These are phyloP conservation scores for Tagetes erecta DNA, from an alignment of 129 eudicot genomes.

Conservation along the genomic window DNA sequence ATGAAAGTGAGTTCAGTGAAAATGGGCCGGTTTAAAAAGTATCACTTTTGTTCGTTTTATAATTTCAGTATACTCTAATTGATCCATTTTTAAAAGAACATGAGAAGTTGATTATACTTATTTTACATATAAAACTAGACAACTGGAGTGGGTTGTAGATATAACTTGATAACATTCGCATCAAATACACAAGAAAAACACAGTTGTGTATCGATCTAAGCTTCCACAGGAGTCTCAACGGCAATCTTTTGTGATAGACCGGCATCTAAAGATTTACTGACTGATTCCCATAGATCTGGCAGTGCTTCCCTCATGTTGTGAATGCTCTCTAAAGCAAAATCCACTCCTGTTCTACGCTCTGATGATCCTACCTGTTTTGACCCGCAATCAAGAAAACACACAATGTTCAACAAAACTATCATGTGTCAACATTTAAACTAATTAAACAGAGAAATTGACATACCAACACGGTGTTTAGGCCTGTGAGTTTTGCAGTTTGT, in stretches of 20 bases:
- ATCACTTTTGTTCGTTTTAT: too few species aligned
- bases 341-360: slow-evolving; percentile 49
- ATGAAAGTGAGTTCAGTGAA: too few species aligned
- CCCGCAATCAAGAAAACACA: background rate
- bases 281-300: slow-evolving; percentile 73
- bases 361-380: slow-evolving; percentile 60
- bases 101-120: too few species aligned
- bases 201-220: slow-evolving; percentile 33
- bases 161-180: too few species aligned
- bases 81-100: too few species aligned
- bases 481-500: slow-evolving; percentile 54
- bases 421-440: slow-evolving; percentile 38
- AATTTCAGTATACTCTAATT: too few species aligned
- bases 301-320: slow-evolving; percentile 84
- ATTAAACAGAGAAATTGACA: slow-evolving; percentile 2
- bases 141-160: too few species aligned
- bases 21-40: too few species aligned
- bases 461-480: slow-evolving; percentile 83
- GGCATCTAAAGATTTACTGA: slow-evolving; percentile 47
- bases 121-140: too few species aligned
- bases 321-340: slow-evolving; percentile 81
- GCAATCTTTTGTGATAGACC: slow-evolving; percentile 44
- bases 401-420: background rate
- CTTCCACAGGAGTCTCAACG: slow-evolving; percentile 66
- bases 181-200: background rate